Evolutionary conservation across 805 yeast species (phyloP), one percentile per base, ranked within the genome.

Genomic region (Kuraishia molischiana): DNA sequence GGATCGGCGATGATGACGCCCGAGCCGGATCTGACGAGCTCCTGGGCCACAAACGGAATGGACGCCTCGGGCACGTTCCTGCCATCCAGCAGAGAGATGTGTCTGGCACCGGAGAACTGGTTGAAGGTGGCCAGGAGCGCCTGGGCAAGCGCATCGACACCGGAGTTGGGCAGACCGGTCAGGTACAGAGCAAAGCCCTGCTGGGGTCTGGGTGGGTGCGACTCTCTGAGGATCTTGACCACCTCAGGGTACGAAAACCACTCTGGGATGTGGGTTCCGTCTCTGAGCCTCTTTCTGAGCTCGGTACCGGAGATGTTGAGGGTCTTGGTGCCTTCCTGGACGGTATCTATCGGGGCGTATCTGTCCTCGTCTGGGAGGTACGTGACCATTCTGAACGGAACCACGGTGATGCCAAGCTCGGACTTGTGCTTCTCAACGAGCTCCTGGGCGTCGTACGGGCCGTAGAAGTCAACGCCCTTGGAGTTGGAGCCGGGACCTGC

Each of bases 201-300:
- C 41, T 70, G 59, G 41, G 70, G 75, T 62, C 97, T 78, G 45
- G 97, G 95, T 40, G 97, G 97, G 59, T 89, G 89, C 34, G 89
- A 76, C 51, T 85, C 90, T 58, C 97, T 80, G 51, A 89, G 72
- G 42, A 90, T 87, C 58, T 74, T 73, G 42, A 90, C 97, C 38
- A 90, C 96, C 61, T 89, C 97, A 3, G 96, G 95, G 64, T 89
- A 89, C 4, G 96, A 85, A 64, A 90, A 89, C 97, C 97, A 89
- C 56, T 77, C 92, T 45, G 97, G 97, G 49, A 89, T 90, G 44
- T 80, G 80, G 32, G 81, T 71, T 41, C 97, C 97, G 43, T 79
- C 82, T 66, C 78, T 79, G 56, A 89, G 74, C 48, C 90, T 77
- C 60, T 80, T 79, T 65, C 97, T 79, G 53, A 90, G 74, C 64